Evolutionary conservation across 495 filamentous ascomycete species (phyloP), one percentile per base, ranked within the genome.

Genomic region (Delitschia confertaspora): DNA sequence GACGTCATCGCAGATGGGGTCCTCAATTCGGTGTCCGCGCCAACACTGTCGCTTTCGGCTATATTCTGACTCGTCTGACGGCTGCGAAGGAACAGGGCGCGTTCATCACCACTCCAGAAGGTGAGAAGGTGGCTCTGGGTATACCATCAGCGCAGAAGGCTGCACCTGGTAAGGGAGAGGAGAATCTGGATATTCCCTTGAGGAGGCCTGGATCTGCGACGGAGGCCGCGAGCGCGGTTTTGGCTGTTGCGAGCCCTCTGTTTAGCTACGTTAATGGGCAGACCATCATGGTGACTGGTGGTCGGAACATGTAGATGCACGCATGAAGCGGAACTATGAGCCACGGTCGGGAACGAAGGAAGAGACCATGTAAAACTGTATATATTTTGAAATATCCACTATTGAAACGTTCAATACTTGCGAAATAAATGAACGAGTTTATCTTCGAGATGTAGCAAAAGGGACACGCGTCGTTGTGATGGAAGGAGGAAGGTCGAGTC

Each of bases 261-360:
- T 83, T 86, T 50, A 78, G 75, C 31, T 91, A 91, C 68, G 81
- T 91, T 3, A 79, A 72, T 59, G 85, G 85, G 7, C 84, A 93
- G 70, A 87, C 83, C 2, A 81, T 93, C 45, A 75, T 74, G 56
- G 85, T 89, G 33, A 91, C 85, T 10, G 86, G 85, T 4, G 85
- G 85, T 3, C 68, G 82, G 61, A 87, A 87, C 60, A 88, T 86
- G 71, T 89, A 75, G 45, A 36, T 2, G 6, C 11, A 38, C 17
- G 19, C 4, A 10, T 14, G 32, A 17, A 31, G 30, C 13, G n/a
- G n/a, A n/a, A n/a, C n/a, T n/a, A n/a, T 19, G 22, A 42, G 32
- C 22, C 16, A 19, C 5, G n/a, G 4, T 10, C 29, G n/a, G 20
- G 13, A 19, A 13, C 14, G 7, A 16, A 25, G 40, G 11, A 26